Percentiles rank a stretch among this genome's conserved stretches.
Conservation (phyloP, 2,329 filamentous ascomycete species). For the Lachnellula subtilissima region DNA sequence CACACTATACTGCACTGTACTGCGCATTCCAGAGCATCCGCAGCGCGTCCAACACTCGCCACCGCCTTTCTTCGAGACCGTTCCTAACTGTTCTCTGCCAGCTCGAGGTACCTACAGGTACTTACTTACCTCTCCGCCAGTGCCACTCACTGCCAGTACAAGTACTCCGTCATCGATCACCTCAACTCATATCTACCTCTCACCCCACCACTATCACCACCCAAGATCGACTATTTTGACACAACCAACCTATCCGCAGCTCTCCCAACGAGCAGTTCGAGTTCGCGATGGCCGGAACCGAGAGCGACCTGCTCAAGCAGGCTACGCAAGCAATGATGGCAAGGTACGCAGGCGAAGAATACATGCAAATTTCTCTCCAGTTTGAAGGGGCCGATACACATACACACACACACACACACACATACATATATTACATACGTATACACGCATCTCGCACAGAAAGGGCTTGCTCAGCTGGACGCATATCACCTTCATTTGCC, state of each 20-base stretch:
- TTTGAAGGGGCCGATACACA: neutral
- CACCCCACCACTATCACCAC: neutral
- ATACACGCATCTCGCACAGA: too few species aligned
- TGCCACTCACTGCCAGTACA: neutral
- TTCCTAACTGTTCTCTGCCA: neutral
- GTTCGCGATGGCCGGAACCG: constrained; percentile 27
- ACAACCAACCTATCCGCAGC: neutral
- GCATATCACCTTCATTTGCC: too few species aligned
- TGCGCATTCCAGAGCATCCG: neutral
- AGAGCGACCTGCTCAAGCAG: constrained; percentile 32
- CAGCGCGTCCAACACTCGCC: neutral
- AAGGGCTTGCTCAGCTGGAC: too few species aligned
- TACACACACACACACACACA: neutral
- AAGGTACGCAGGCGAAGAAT: constrained; percentile 29
- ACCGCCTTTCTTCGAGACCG: constrained; percentile 2
- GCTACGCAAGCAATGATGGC: constrained; percentile 34
- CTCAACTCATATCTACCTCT: neutral
- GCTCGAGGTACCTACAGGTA: neutral
- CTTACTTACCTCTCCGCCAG: neutral
- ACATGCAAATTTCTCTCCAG: constrained; percentile 4
- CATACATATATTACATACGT: neutral
- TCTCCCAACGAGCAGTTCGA: neutral
- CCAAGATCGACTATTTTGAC: neutral
- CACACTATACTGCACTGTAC: neutral
- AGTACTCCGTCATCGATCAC: neutral